Conservation (phyloP, 768 basidiomycete species). For the Leccinum boreale region DNA sequence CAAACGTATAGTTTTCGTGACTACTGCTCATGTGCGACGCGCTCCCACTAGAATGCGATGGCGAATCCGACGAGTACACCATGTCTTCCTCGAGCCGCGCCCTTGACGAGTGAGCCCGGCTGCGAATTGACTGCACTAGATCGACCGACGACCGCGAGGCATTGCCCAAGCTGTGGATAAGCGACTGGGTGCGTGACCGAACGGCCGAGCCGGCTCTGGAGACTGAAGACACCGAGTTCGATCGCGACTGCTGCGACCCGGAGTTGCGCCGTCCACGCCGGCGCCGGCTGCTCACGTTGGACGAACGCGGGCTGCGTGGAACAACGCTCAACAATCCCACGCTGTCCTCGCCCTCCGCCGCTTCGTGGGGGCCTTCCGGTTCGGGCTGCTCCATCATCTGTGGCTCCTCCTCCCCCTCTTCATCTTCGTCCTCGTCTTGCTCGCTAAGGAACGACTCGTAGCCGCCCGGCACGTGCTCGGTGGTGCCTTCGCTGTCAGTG, state of each 20-base stretch:
- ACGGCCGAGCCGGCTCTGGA: conserved; percentile 49
- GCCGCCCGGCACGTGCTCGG: conserved; percentile 24
- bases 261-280: conserved; percentile 34
- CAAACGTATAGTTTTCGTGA: conserved; percentile 75
- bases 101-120: conserved; percentile 66
- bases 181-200: conserved; percentile 62
- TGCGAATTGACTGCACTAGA: conserved; percentile 46
- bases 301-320: conserved; percentile 49
- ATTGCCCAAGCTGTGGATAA: conserved; percentile 61
- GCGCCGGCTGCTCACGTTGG: conserved; percentile 34
- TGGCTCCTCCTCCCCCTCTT: conserved; percentile 32
- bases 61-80: conserved; percentile 34
- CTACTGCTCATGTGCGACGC: conserved; percentile 41
- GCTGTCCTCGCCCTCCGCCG: conserved; percentile 59
- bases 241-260: conserved; percentile 32
- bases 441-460: conserved; percentile 33
- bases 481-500: conserved; percentile 25
- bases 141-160: conserved; percentile 63
- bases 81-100: conserved; percentile 60
- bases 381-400: conserved; percentile 42
- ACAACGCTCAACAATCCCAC: conserved; percentile 53
- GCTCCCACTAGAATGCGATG: conserved; percentile 41
- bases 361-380: conserved; percentile 54
- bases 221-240: conserved; percentile 31
- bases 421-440: conserved; percentile 32